Evolutionary conservation across 1,139 yeast species (phyloP).

Genomic region (Candida sp.): DNA sequence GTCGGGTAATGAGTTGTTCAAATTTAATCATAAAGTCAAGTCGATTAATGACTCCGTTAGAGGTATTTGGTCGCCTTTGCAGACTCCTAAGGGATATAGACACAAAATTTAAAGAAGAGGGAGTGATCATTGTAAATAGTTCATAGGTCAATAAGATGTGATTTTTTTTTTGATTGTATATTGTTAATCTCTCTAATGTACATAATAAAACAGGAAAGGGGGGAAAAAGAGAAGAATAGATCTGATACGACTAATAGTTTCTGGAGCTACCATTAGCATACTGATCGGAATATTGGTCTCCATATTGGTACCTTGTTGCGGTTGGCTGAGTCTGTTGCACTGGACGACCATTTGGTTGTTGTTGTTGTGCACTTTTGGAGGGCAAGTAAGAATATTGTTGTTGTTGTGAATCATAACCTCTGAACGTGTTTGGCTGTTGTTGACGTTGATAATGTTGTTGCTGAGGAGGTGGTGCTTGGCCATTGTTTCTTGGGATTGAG

Average conservation of each 20-base stretch:
- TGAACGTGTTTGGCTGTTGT: constrained; percentile 10
- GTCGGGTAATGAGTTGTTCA: constrained; percentile 45
- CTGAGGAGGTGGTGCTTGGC: constrained; percentile 4
- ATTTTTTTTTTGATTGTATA: not conserved
- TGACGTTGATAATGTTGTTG: constrained; percentile 10
- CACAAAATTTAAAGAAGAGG: constrained; percentile 57
- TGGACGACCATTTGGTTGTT: not conserved
- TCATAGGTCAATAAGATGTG: too few species aligned
- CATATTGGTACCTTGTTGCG: constrained; percentile 3
- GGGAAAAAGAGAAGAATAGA: not conserved
- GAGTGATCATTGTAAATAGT: not conserved
- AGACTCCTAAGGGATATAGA: constrained; percentile 70
- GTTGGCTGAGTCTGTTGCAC: not conserved
- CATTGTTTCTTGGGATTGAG: constrained; percentile 5
- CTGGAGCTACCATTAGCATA: constrained; percentile 13
- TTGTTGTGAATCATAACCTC: constrained; percentile 13
- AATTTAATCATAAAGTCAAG: constrained; percentile 69
- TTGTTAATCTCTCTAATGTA: not conserved
- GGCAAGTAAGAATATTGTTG: constrained; percentile 10
- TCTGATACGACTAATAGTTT: constrained; percentile 7
- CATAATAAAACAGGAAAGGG: not conserved
- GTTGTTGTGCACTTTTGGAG: not conserved
- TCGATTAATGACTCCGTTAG: constrained; percentile 85
- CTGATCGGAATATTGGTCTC: constrained; percentile 9
- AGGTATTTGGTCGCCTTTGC: constrained; percentile 99